Base-by-base conservation (phyloP, 2,329 filamentous ascomycete species). In the Sarocladium brachiariae region DNA sequence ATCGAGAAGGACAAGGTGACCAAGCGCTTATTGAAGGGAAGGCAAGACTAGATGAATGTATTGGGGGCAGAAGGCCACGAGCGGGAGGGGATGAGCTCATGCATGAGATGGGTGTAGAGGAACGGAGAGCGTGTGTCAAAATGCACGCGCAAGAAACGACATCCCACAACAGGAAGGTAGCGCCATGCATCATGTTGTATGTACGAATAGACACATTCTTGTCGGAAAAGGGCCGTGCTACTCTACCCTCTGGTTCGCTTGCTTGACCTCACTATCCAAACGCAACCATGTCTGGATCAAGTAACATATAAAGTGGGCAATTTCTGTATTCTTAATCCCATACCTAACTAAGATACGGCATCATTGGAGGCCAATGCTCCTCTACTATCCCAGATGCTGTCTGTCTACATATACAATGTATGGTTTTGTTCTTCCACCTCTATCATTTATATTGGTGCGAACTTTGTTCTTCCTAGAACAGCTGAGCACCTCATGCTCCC, bases 1-100 rank as follows among this genome's bases (percentile, higher is more conserved):
- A 95, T 99, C 70, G 93, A 97, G 78, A 99, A 99, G 81, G 91
- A 96, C 76, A 97, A 97, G 87, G 89, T 99, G 56, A 97, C 93
- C 64, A 96, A 97, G 86, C 81, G 93, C 69, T 83, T 99, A 83
- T 77, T 99, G 70, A 97, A 97, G 83, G 91, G 91, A 66, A 84
- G 91, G 76, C 92, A 97, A 76, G 92, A 97, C 70, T 91, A 89
- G 56, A 59, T 25, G n/a, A n/a, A 9, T 34, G 43, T 23, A 13
- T 30, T 7, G 27, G 7, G 27, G 21, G 11, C 23, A 39, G 21
- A 23, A 27, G 19, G 21, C 25, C n/a, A 18, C 4, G 27, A n/a
- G 7, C 10, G 35, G 10, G 9, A 25, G 27, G 39, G 19, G n/a
- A 49, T 45, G 33, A 49, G 21, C 47, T 24, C 24, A 50, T 13